phyloP scores from a whole-genome alignment of 2,329 filamentous ascomycete genomes.

The Penicillium sclerotigenum region DNA sequence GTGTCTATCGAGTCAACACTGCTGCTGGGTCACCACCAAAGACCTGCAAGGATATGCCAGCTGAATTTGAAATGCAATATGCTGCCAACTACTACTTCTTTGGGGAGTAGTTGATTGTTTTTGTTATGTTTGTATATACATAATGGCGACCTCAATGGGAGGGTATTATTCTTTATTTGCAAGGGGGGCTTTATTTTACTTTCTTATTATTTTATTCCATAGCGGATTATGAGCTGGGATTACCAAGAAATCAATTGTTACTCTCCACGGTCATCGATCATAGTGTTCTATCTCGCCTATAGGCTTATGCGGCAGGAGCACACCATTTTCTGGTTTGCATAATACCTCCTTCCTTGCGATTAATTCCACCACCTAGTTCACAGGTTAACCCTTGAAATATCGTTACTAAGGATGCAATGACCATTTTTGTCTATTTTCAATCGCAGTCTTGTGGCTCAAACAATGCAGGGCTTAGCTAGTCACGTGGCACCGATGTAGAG shows the following conservation, averaged over 20 bases:
- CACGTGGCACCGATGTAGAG: conserved; percentile 31
- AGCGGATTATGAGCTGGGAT: background rate
- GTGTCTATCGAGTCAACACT: conserved; percentile 81
- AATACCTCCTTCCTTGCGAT: background rate
- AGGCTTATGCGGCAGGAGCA: background rate
- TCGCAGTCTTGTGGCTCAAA: background rate
- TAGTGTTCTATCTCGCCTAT: background rate
- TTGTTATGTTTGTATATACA: conserved; percentile 17
- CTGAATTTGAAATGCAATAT: conserved; percentile 72
- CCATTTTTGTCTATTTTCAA: background rate
- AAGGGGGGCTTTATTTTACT: conserved; percentile 10
- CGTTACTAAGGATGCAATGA: background rate
- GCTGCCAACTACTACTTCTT: conserved; percentile 73
- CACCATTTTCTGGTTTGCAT: background rate
- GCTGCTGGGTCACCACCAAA: conserved; percentile 74
- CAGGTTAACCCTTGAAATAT: too few relatives aligned
- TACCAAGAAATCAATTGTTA: background rate
- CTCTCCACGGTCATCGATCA: background rate
- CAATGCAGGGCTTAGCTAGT: conserved; percentile 20
- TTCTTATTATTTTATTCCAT: background rate
- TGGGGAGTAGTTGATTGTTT: conserved; percentile 24
- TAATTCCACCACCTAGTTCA: background rate
- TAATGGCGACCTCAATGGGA: background rate
- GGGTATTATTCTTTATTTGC: conserved; percentile 9
- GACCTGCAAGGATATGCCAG: conserved; percentile 64